Evolutionary conservation across 192 early-diverging fungal species (phyloP).

Genomic region (Coemansia sp.): DNA sequence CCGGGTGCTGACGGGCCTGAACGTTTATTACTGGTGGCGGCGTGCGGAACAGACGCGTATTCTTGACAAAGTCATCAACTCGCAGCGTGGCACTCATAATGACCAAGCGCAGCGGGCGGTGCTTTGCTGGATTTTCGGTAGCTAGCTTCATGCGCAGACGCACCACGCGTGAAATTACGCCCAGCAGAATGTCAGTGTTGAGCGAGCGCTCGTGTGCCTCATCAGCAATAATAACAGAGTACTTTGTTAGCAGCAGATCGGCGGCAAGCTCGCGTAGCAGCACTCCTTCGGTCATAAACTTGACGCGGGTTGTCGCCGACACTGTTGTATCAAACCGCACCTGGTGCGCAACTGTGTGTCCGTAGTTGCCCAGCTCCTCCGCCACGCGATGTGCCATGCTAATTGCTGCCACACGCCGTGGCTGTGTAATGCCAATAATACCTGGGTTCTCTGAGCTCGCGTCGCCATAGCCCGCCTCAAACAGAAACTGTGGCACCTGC

Average conservation of each 20-base stretch:
- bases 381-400: conserved; percentile 95
- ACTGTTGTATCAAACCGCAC: conserved; percentile 91
- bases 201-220: conserved; percentile 98
- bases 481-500: conserved; percentile 96
- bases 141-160: conserved; percentile 67
- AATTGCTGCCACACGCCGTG: conserved; percentile 94
- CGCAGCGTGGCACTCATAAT: conserved; percentile 99
- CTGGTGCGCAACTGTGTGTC: conserved; percentile 62
- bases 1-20: conserved; percentile 88
- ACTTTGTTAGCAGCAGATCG: conserved; percentile 88
- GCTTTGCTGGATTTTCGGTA: conserved; percentile 27
- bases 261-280: conserved; percentile 87
- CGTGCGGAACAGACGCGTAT: conserved; percentile 71
- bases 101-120: conserved; percentile 83
- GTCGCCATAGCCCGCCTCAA: conserved; percentile 97
- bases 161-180: conserved; percentile 90
- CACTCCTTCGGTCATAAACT: conserved; percentile 99
- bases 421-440: conserved; percentile 97
- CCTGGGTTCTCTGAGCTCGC: conserved; percentile 76
- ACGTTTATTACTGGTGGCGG: conserved; percentile 88
- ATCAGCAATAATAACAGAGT: conserved; percentile 96
- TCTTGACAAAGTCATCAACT: conserved; percentile 94
- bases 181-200: conserved; percentile 97
- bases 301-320: conserved; percentile 76
- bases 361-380: conserved; percentile 78